Percentiles rank a stretch among this genome's conserved stretches.
These are phyloP conservation scores for Alternaria sp. DNA, from an alignment of 2,329 filamentous ascomycete species.

Conservation along the genomic window DNA sequence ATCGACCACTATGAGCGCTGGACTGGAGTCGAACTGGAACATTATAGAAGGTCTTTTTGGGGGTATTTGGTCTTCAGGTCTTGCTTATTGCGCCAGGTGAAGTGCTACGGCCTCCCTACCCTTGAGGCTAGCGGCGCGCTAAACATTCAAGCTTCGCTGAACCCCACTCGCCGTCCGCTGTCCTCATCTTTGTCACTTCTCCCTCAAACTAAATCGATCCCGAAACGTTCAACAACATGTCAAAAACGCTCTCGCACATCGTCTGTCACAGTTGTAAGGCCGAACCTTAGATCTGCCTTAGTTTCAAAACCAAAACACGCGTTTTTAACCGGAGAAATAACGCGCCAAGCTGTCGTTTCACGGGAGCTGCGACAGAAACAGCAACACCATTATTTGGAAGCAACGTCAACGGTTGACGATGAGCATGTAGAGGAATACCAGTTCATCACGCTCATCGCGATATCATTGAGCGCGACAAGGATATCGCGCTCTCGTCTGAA, in stretches of 20 bases:
- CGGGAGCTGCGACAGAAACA: conserved; percentile 18
- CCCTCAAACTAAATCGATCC: conserved; percentile 2
- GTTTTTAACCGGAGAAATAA: conserved; percentile 14
- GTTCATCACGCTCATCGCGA: background rate
- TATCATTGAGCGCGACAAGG: background rate
- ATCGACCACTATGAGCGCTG: no score
- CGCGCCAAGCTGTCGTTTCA: conserved; percentile 17
- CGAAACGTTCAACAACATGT: conserved; percentile 14
- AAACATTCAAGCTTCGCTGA: conserved; percentile 18
- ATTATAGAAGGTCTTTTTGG: no score
- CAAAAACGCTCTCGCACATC: conserved; percentile 9
- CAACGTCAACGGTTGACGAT: background rate
- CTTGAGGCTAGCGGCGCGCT: conserved; percentile 16
- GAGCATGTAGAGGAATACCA: background rate
- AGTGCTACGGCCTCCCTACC: no score
- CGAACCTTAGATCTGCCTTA: conserved; percentile 11
- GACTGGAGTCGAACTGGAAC: no score
- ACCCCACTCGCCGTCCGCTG: conserved; percentile 4
- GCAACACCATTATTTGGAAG: conserved; percentile 12
- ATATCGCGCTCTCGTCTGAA: background rate
- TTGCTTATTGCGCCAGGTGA: no score
- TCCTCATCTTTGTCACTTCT: background rate
- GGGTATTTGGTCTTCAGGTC: no score
- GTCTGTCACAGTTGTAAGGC: conserved; percentile 20
- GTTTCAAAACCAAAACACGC: conserved; percentile 37